These are phyloP conservation scores for Solanum sitiens DNA, from an alignment of 257 asterid genomes.

Conservation along the genomic window DNA sequence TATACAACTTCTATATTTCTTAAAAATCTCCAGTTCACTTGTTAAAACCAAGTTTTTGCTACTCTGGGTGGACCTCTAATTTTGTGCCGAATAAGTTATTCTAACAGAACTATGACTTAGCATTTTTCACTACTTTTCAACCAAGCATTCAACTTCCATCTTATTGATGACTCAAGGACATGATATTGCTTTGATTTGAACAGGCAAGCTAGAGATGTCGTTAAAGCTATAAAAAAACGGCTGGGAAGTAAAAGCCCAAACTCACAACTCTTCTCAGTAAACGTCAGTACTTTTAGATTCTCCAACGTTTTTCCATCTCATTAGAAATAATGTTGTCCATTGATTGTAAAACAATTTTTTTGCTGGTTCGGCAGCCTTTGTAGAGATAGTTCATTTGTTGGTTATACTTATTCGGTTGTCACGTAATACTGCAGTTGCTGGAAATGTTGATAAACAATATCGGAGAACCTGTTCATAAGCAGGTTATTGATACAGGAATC, in stretches of 20 bases:
- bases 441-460: slow-evolving; percentile 94
- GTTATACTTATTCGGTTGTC: slow-evolving; percentile 1
- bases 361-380: neutral
- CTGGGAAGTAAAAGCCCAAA: slow-evolving; percentile 60
- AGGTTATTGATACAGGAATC: slow-evolving; percentile 69
- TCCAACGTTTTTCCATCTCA: neutral
- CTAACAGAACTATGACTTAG: neutral
- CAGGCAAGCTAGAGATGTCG: slow-evolving; percentile 84
- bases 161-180: neutral
- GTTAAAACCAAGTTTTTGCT: neutral
- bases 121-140: neutral
- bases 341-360: neutral
- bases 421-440: slow-evolving; percentile 52
- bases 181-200: neutral
- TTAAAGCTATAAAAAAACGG: slow-evolving; percentile 83
- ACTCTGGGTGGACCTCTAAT: neutral
- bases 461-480: slow-evolving; percentile 87
- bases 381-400: slow-evolving; percentile 1
- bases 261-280: slow-evolving; percentile 59
- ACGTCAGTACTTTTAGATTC: slow-evolving; percentile 37
- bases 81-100: neutral
- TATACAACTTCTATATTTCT: neutral
- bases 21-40: neutral
- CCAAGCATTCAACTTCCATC: neutral
- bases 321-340: neutral